Conservation (phyloP, 768 basidiomycete species). For the Candolleomyces efflorescens region DNA sequence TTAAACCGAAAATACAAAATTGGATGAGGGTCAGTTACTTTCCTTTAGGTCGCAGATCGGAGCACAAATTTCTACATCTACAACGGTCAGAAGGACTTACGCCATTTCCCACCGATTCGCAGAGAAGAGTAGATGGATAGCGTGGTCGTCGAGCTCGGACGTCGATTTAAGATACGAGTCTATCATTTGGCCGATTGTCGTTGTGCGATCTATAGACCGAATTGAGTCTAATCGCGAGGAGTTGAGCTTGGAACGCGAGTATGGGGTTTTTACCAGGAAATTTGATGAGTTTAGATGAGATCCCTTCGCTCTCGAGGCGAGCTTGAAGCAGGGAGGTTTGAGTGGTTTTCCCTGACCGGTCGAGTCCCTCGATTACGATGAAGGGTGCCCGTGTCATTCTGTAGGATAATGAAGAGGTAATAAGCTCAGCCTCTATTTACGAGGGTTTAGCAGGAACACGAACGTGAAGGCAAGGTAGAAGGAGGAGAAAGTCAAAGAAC, state of each 20-base stretch:
- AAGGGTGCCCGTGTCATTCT: constrained; percentile 59
- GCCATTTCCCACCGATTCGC: constrained; percentile 97
- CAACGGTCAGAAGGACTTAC: constrained; percentile 37
- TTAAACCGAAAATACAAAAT: too few relatives aligned
- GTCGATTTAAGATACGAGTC: constrained; percentile 84
- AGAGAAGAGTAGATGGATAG: constrained; percentile 91
- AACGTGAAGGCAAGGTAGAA: too few relatives aligned
- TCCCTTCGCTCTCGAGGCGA: constrained; percentile 38
- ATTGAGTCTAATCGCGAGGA: too few relatives aligned
- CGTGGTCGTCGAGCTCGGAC: constrained; percentile 85
- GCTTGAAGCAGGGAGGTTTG: constrained; percentile 64
- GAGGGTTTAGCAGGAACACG: too few relatives aligned
- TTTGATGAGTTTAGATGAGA: constrained; percentile 50
- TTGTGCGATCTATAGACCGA: constrained; percentile 29
- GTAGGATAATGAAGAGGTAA: too few relatives aligned
- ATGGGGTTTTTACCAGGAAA: constrained; percentile 71
- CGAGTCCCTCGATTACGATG: constrained; percentile 94
- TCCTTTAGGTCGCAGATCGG: background rate
- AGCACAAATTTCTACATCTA: background rate
- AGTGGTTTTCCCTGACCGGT: constrained; percentile 91
- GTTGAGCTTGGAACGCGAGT: background rate
- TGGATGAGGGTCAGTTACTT: too few relatives aligned
- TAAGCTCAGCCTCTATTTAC: too few relatives aligned
- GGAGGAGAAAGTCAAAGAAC: too few relatives aligned
- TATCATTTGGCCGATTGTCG: constrained; percentile 89